Conservation (phyloP, 306 rosid species). For the Calophaca sinica region DNA sequence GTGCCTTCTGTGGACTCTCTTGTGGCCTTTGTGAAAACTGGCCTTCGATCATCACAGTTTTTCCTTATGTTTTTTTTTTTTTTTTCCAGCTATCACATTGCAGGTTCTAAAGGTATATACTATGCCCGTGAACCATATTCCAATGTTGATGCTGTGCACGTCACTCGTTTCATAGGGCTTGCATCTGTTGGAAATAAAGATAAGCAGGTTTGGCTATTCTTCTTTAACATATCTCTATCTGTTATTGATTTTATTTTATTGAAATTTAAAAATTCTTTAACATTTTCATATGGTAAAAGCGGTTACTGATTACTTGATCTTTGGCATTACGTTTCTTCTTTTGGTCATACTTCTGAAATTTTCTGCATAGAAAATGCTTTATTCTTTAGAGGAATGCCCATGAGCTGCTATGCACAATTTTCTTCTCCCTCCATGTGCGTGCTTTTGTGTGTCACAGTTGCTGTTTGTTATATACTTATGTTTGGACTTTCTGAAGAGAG, state of each 20-base stretch:
- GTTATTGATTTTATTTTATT: constrained; percentile 35
- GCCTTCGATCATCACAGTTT: constrained; percentile 26
- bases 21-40: constrained; percentile 27
- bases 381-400: constrained; percentile 24
- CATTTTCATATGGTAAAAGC: constrained; percentile 17
- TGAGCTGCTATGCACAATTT: not conserved
- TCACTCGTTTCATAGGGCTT: constrained; percentile 95
- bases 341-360: constrained; percentile 11
- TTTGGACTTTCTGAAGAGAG: constrained; percentile 10
- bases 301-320: not conserved
- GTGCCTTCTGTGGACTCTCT: constrained; percentile 37
- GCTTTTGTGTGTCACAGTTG: not conserved
- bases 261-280: not conserved
- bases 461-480: not conserved
- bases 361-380: constrained; percentile 22
- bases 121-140: constrained; percentile 93
- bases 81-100: constrained; percentile 84
- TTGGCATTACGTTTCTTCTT: constrained; percentile 5
- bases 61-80: constrained; percentile 17
- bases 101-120: constrained; percentile 83
- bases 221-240: constrained; percentile 18
- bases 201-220: constrained; percentile 72
- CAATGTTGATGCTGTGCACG: constrained; percentile 85
- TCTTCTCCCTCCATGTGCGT: not conserved
- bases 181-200: constrained; percentile 93